Evolutionary conservation across 2,329 filamentous ascomycete species (phyloP).

Genomic region (Macrophomina tecta): DNA sequence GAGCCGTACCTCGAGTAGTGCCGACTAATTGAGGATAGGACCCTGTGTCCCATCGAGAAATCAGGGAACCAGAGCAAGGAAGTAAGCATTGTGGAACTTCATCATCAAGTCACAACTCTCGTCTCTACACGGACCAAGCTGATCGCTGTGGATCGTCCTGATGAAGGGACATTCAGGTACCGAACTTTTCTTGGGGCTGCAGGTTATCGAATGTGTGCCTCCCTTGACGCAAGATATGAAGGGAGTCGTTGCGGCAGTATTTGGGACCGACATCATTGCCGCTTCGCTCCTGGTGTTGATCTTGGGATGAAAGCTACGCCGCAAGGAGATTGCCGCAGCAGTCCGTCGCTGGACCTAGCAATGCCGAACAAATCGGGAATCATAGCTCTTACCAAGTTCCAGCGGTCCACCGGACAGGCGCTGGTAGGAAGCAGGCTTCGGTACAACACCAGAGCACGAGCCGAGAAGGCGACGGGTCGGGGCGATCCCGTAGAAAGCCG

Average conservation of each 20-base stretch:
- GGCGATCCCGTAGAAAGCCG: neutral
- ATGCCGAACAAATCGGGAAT: neutral
- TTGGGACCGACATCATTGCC: no score
- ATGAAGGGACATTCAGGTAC: no score
- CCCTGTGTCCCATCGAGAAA: no score
- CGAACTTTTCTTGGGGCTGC: no score
- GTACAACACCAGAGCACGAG: neutral
- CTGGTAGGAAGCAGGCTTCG: neutral
- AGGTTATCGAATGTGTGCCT: no score
- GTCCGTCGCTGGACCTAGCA: neutral
- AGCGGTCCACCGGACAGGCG: neutral
- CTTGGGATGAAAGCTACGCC: neutral
- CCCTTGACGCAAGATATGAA: neutral
- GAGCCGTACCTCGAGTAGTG: no score
- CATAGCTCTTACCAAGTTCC: neutral
- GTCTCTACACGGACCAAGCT: neutral
- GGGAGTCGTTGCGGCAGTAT: neutral
- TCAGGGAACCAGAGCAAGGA: no score
- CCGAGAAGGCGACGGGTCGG: neutral
- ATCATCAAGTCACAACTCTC: neutral
- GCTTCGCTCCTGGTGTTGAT: neutral
- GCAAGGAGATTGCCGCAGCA: neutral
- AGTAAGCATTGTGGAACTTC: neutral
- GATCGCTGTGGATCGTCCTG: no score
- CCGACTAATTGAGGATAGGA: no score